Conservation (phyloP, 192 early-diverging fungal species). For the Linnemannia elongata region DNA sequence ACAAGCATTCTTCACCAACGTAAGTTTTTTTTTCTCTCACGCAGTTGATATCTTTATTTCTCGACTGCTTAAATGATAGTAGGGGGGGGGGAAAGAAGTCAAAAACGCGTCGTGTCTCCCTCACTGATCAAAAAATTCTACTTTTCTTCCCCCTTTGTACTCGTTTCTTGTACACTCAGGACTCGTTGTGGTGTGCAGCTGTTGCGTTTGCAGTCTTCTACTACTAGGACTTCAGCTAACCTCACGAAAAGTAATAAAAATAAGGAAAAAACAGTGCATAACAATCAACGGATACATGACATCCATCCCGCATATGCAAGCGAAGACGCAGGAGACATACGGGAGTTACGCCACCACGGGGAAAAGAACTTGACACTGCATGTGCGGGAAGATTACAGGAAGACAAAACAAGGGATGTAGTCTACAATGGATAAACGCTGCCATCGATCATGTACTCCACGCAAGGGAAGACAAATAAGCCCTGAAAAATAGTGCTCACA, state of each 20-base stretch:
- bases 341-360: too few relatives aligned
- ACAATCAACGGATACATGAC: not conserved
- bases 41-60: not conserved
- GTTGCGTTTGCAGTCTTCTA: constrained; percentile 54
- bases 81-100: too few relatives aligned
- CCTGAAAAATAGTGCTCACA: not conserved
- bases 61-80: too few relatives aligned
- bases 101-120: not conserved
- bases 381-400: too few relatives aligned
- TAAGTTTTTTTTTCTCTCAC: not conserved
- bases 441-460: too few relatives aligned
- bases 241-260: not conserved
- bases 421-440: too few relatives aligned
- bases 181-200: constrained; percentile 52
- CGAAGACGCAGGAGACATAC: too few relatives aligned
- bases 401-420: too few relatives aligned
- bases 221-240: constrained; percentile 16
- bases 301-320: too few relatives aligned
- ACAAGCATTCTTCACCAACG: constrained; percentile 54
- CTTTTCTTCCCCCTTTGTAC: not conserved
- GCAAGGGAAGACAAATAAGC: too few relatives aligned
- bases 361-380: too few relatives aligned
- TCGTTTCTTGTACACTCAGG: constrained; percentile 6
- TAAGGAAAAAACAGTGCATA: not conserved
- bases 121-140: not conserved